Percentiles rank a stretch among this genome's conserved stretches.
Conservation (phyloP, 768 basidiomycete species). For the Rhizopogon salebrosus region DNA sequence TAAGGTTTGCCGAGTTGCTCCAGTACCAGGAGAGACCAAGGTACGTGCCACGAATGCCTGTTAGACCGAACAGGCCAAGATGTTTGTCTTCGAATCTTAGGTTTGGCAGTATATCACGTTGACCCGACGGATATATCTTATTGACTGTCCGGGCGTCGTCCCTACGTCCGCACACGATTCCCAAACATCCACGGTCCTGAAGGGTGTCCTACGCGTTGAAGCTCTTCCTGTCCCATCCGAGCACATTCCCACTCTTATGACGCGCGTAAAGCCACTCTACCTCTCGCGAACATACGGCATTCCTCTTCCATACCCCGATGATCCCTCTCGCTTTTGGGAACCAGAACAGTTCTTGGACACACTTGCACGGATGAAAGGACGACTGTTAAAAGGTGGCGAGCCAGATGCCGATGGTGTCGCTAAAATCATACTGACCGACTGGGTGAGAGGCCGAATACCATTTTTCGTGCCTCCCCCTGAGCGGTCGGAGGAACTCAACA, state of each 20-base stretch:
- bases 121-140: slow-evolving; percentile 94
- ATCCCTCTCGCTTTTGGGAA: slow-evolving; percentile 52
- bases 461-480: slow-evolving; percentile 94
- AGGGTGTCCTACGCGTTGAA: slow-evolving; percentile 95
- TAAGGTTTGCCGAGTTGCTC: slow-evolving; percentile 95
- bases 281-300: slow-evolving; percentile 81
- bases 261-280: slow-evolving; percentile 90
- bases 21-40: slow-evolving; percentile 97
- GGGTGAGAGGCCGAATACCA: slow-evolving; percentile 96
- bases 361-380: slow-evolving; percentile 87
- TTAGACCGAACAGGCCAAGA: neutral
- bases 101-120: slow-evolving; percentile 99
- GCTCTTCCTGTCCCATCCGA: slow-evolving; percentile 89
- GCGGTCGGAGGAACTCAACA: slow-evolving; percentile 64
- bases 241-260: slow-evolving; percentile 83
- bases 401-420: slow-evolving; percentile 89
- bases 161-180: slow-evolving; percentile 90
- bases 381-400: slow-evolving; percentile 90
- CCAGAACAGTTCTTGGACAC: slow-evolving; percentile 78
- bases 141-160: slow-evolving; percentile 98
- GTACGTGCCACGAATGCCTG: slow-evolving; percentile 14
- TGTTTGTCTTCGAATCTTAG: slow-evolving; percentile 12
- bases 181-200: slow-evolving; percentile 87
- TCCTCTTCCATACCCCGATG: slow-evolving; percentile 52
- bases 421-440: slow-evolving; percentile 92